A percentile compares a stretch with the other conserved stretches of the same genome.
Conservation (phyloP, 106 monocot species). For the Chionographis japonica region DNA sequence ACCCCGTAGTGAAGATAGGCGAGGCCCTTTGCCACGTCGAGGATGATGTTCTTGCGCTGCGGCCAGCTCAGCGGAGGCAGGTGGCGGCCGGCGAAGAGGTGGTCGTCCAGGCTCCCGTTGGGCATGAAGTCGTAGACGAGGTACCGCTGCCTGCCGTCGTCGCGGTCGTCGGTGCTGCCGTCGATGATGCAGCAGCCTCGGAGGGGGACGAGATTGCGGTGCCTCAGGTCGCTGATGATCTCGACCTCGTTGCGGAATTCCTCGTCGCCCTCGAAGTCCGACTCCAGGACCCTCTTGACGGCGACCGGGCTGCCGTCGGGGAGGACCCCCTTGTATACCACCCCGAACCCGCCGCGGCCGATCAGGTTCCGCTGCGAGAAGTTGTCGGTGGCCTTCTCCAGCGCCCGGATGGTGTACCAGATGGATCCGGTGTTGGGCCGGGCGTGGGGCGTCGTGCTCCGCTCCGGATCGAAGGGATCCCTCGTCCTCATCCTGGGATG, state of each 20-base stretch:
- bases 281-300: conserved; percentile 65
- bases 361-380: conserved; percentile 53
- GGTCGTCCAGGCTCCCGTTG: conserved; percentile 8
- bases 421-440: conserved; percentile 69
- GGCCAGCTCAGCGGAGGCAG: conserved; percentile 44
- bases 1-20: conserved; percentile 73
- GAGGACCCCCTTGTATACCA: conserved; percentile 64
- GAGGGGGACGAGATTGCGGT: conserved; percentile 75
- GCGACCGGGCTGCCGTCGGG: conserved; percentile 51
- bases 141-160: conserved; percentile 40
- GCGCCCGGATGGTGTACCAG: conserved; percentile 42
- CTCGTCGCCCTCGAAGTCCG: conserved; percentile 47
- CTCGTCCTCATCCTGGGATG: too few species aligned
- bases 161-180: conserved; percentile 27
- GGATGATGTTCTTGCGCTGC: conserved; percentile 62
- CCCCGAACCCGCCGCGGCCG: conserved; percentile 66
- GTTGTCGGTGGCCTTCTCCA: conserved; percentile 43
- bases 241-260: conserved; percentile 81
- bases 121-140: conserved; percentile 82
- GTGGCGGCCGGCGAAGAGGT: not conserved
- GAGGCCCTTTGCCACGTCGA: conserved; percentile 73
- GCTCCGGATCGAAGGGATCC: not conserved
- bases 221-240: conserved; percentile 66
- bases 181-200: conserved; percentile 73
- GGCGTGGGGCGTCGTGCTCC: conserved; percentile 3